Conservation (phyloP, 805 yeast genomes). For the Hanseniaspora lindneri region DNA sequence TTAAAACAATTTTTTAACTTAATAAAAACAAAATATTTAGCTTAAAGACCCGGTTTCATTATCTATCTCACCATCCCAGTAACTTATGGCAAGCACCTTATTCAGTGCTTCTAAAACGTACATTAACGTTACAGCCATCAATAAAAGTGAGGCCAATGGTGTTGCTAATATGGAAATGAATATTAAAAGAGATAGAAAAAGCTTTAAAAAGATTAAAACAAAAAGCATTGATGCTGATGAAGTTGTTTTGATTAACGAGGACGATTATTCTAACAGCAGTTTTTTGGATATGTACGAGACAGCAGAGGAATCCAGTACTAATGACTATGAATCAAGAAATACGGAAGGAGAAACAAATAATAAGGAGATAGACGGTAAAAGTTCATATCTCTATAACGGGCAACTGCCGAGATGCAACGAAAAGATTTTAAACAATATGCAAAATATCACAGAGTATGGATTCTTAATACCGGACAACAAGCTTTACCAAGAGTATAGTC, state of each 20-base stretch:
- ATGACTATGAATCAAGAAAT: neutral
- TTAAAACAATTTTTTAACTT: too few relatives aligned
- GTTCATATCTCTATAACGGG: too few relatives aligned
- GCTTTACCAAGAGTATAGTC: neutral
- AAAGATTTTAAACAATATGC: neutral
- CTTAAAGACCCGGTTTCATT: too few relatives aligned
- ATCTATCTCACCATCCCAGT: too few relatives aligned
- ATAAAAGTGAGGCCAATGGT: neutral
- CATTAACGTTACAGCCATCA: neutral
- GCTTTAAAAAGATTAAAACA: neutral
- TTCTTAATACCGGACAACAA: neutral
- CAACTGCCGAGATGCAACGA: neutral
- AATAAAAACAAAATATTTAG: too few relatives aligned
- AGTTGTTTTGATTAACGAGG: neutral
- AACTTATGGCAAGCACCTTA: neutral
- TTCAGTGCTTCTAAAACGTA: neutral
- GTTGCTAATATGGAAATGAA: neutral
- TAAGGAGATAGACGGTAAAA: too few relatives aligned
- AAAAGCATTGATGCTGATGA: neutral
- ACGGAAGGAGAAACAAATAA: neutral
- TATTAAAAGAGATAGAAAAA: neutral
- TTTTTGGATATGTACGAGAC: conserved; percentile 11
- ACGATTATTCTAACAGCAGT: conserved; percentile 11
- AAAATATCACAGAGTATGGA: conserved; percentile 9
- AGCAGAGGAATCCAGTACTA: neutral